Evolutionary conservation across 148 eudicot genomes (phyloP), one percentile per base, ranked within the genome.

Genomic region (Rhododendron williamsianum): DNA sequence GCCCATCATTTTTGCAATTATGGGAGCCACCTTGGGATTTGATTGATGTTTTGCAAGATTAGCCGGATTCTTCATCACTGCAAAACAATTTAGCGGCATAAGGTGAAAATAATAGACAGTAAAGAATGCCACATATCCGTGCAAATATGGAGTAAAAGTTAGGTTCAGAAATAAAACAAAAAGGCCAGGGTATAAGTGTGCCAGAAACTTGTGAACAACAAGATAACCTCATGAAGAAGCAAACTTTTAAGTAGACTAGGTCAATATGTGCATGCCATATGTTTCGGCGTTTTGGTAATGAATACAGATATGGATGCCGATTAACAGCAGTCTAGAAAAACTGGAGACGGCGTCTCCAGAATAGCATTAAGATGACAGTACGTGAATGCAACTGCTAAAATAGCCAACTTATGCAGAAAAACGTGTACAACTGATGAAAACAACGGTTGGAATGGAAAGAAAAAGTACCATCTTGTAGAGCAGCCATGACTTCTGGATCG

Each of bases 11-110:
- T 97, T 95, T n/a, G 94, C 93, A 76, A 97, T 90, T 74, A 95
- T 89, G 51, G 99, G 98, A 49, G 99, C 99, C 85, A 97, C 98
- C 93, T 95, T 97, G 15, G 99, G 99, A 82, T 97, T 97, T 60
- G 89, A 90, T 87, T 97, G 98, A 87, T 97, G 96, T 89, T 97
- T 94, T 36, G 96, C 92, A 85, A 97, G 91, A 90, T 97, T 97
- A n/a, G 95, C 99, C 23, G 99, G 99, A 89, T 97, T 92, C 89
- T 97, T 97, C 99, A 95, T 95, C 85, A 95, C 99, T 94, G 95
- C 85, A 85, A 78, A 85, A 84, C 19, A 87, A 46, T 46, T 10
- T 51, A 76, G 72, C 25, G 16, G 71, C 35, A 63, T 5, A 30
- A 71, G 30, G 30, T 30, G 12, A 84, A 76, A 30, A 49, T 10